Base-by-base conservation (phyloP, 331 rosid species). In the Malus hybrid region DNA sequence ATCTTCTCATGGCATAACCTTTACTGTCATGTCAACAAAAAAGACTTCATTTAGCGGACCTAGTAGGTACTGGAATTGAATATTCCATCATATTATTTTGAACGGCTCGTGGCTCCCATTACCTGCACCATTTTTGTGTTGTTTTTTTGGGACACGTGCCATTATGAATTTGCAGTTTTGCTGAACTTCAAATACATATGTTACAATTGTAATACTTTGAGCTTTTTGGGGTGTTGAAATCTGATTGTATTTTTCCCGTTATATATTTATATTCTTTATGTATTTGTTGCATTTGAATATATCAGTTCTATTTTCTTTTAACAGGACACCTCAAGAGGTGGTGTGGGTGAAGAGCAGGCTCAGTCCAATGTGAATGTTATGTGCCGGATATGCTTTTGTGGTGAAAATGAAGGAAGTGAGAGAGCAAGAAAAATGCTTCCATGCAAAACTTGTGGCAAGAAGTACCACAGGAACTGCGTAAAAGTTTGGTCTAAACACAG, bases 391-490 rank as follows among this genome's bases (percentile, higher is more conserved):
- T 95, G 99, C 78, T 92, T 92, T 81, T 87, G 82, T 72, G 93
- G 93, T 39, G 99, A 95, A 84, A 87, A 89, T 14, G 96, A 95
- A 78, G 89, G 93, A 75, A 90, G 93, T 78, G 96, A 95, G 84
- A 90, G 74, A 77, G 96, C 98, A n/a, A 89, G 86, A 34, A 90
- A 82, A 86, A 95, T 95, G 99, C 91, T 95, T 79, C 89, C 99
- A 2, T 95, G 99, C 83, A 95, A 95, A 86, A 89, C 86, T 62
- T 95, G 99, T 80, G 79, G 93, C 78, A 95, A 95, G 85, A 95
- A 92, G 78, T 95, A 95, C 83, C 99, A 95, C 76, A 88, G 96
- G 86, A 89, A 83, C 86, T 95, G 99, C 84, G 81, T 95, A 90
- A 95, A 88, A 83, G 86, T 80, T 73, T 95, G 99, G 99, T 88